These are phyloP conservation scores for Annulohypoxylon maeteangense DNA, from an alignment of 495 filamentous ascomycete genomes.

Conservation along the genomic window DNA sequence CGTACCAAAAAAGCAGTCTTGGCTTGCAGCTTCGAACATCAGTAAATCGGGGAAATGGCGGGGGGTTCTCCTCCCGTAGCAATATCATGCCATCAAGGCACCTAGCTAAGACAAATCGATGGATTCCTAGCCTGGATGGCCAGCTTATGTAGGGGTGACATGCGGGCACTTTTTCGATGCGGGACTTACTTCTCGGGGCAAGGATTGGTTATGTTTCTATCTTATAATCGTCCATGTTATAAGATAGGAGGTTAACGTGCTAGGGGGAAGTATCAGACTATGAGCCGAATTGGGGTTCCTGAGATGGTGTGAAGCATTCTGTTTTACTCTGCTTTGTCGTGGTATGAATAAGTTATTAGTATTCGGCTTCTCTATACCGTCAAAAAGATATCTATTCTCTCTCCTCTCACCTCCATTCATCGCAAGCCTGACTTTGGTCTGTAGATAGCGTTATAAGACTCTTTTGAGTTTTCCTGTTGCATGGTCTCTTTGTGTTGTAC, in stretches of 20 bases:
- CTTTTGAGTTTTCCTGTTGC: background rate
- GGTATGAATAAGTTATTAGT: conserved; percentile 12
- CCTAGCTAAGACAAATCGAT: background rate
- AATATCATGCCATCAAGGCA: conserved; percentile 18
- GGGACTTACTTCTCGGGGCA: conserved; percentile 23
- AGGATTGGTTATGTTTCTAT: conserved; percentile 12
- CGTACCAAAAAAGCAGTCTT: conserved; percentile 8
- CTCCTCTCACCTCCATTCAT: background rate
- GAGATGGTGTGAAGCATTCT: conserved; percentile 21
- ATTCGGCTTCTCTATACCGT: conserved; percentile 3
- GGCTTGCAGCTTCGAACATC: conserved; percentile 17
- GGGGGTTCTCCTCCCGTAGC: conserved; percentile 1
- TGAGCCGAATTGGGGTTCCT: background rate
- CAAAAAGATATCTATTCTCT: background rate
- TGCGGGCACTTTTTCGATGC: conserved; percentile 21
- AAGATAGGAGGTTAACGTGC: conserved; percentile 25
- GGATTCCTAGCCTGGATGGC: conserved; percentile 11
- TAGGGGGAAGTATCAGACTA: conserved; percentile 18
- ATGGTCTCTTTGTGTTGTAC: background rate
- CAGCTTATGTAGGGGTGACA: conserved; percentile 32
- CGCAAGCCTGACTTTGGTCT: background rate
- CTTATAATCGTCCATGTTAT: conserved; percentile 2
- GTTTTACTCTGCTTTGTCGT: conserved; percentile 12
- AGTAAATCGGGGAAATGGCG: background rate
- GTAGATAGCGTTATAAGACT: background rate